Base-by-base conservation (phyloP, 208 protist genomes). In the Porcisia hertigi region DNA sequence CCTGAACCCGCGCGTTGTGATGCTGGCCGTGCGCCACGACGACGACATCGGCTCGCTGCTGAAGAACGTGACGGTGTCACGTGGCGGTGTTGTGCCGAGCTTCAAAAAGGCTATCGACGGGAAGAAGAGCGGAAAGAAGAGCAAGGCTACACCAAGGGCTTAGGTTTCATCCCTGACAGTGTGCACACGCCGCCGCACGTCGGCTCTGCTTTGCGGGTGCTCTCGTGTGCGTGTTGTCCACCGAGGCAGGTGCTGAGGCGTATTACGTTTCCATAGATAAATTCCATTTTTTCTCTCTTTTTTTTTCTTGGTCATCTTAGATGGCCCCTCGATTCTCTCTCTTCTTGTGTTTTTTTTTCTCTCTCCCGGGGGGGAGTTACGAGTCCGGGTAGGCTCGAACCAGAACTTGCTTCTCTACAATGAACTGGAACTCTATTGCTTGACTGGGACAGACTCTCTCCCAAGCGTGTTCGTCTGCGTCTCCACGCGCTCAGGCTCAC, bases 11-110 rank as follows among this genome's bases (percentile, higher is more conserved):
- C 90, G 88, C 88, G 91, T 85, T 18, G 79, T 94, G 75, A 94
- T 87, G 57, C 77, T 94, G 74, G 90, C 90, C 7, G 88, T 92
- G 83, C 90, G 90, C 85, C 88, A 94, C 86, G 90, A 94, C 87
- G 90, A 92, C 80, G 90, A 94, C 82, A 86, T 88, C 76, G 76
- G 84, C 69, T 69, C 63, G 41, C 80, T 88, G 64, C 80, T 88
- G 76, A 70, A 75, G 41, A 84, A 92, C 79, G 91, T 95, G 88
- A 95, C 91, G 23, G 39, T 95, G 73, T 90, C 91, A n/a, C 88
- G 74, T 82, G 86, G 91, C 69, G 91, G 91, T 66, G 91, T 95
- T 77, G 84, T 95, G 87, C 91, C 91, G 75, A 93, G 82, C 86
- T 59, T 95, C 71, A 91, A 88, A 86, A 93, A 92, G 81, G 88